Percentiles rank a stretch among this genome's conserved stretches.
phyloP scores from a whole-genome alignment of 2,329 filamentous ascomycete genomes.

The Parastagonospora nodorum region DNA sequence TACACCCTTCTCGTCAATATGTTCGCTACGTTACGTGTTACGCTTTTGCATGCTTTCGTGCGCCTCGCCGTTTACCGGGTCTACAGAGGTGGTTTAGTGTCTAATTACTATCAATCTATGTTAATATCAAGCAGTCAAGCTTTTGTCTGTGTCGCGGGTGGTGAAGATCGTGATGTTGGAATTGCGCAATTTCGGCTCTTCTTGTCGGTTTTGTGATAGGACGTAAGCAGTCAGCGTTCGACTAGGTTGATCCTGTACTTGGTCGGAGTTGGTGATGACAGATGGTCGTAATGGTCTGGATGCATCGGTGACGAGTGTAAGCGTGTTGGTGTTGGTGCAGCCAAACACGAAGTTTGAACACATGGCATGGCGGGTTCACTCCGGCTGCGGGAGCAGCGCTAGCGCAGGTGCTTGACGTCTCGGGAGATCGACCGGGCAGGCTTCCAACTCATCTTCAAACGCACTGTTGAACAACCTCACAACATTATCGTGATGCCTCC shows the following conservation, averaged over 20 bases:
- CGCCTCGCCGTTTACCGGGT: not conserved
- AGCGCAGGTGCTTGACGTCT: not conserved
- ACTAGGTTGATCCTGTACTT: too few relatives aligned
- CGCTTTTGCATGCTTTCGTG: conserved; percentile 7
- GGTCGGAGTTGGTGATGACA: too few relatives aligned
- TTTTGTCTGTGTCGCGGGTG: not conserved
- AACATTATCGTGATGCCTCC: conserved; percentile 7
- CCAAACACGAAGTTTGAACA: too few relatives aligned
- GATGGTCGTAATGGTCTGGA: too few relatives aligned
- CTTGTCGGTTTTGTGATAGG: not conserved
- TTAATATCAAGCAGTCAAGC: not conserved
- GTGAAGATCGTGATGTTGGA: not conserved
- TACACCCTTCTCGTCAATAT: conserved; percentile 5
- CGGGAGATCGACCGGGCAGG: not conserved
- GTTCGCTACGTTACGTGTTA: conserved; percentile 18
- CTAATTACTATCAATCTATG: conserved; percentile 4
- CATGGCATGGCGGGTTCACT: too few relatives aligned
- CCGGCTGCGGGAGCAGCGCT: too few relatives aligned
- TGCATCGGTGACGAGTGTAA: too few relatives aligned
- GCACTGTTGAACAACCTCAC: not conserved
- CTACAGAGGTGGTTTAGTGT: conserved; percentile 6
- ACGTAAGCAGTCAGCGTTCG: too few relatives aligned
- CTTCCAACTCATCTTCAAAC: not conserved
- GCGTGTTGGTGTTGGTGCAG: too few relatives aligned
- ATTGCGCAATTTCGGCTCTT: not conserved